A percentile compares a stretch with the other conserved stretches of the same genome.
Evolutionary conservation across 192 early-diverging fungal genomes (phyloP).

Genomic region (Entomortierella lignicola): DNA sequence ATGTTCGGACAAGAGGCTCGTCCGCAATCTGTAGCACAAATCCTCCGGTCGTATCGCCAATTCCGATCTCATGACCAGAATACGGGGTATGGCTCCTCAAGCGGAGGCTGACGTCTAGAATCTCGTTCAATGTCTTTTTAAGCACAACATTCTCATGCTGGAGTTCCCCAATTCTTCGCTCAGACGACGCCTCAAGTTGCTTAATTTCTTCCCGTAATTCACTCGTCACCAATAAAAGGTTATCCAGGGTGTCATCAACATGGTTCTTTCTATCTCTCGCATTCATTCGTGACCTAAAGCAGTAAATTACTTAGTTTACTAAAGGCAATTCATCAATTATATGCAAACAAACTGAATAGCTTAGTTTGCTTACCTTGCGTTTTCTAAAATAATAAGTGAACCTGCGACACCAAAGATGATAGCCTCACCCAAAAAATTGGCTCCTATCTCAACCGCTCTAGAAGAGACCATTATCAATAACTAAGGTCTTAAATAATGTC

Average conservation of each 20-base stretch:
- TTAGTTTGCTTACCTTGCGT: constrained; percentile 74
- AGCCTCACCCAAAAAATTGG: constrained; percentile 82
- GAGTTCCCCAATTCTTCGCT: constrained; percentile 52
- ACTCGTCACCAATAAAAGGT: constrained; percentile 56
- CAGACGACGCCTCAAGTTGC: constrained; percentile 17
- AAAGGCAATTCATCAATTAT: too few relatives aligned
- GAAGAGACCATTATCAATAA: too few relatives aligned
- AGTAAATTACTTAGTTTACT: too few relatives aligned
- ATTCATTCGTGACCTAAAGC: constrained; percentile 58
- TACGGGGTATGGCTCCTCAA: constrained; percentile 61
- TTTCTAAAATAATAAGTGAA: constrained; percentile 77
- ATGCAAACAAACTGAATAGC: not conserved
- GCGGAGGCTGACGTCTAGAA: constrained; percentile 60
- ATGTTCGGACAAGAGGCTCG: constrained; percentile 35
- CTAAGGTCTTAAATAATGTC: too few relatives aligned
- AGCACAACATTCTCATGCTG: constrained; percentile 57
- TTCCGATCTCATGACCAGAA: constrained; percentile 46
- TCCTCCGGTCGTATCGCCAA: constrained; percentile 35
- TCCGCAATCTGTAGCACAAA: constrained; percentile 51
- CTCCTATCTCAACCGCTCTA: constrained; percentile 82
- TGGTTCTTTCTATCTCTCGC: constrained; percentile 61
- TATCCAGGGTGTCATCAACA: constrained; percentile 66
- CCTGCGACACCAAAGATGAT: constrained; percentile 83
- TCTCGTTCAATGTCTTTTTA: constrained; percentile 60
- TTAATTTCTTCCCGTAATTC: constrained; percentile 59